Conservation (phyloP, 1,284 basidiomycete species). For the Irpex lacteus region DNA sequence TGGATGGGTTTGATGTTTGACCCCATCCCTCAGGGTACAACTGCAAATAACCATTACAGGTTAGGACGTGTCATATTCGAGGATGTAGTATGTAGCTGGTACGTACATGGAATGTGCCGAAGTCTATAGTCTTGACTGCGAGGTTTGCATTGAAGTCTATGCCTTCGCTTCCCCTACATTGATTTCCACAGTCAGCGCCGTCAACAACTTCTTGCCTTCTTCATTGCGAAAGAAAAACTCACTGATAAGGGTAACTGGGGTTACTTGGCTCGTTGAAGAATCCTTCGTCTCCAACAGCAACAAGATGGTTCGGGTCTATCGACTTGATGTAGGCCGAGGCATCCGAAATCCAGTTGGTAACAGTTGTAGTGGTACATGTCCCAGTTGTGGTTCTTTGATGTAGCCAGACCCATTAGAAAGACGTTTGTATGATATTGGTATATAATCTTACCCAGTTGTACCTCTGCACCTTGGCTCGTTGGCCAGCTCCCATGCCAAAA, state of each 20-base stretch:
- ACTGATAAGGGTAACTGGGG: conserved; percentile 53
- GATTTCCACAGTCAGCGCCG: not conserved
- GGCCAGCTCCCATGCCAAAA: conserved; percentile 37
- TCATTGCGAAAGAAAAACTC: conserved; percentile 16
- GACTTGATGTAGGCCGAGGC: conserved; percentile 35
- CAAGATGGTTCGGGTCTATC: conserved; percentile 34
- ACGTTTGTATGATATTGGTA: not conserved
- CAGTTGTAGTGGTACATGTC: conserved; percentile 29
- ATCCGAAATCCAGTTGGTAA: conserved; percentile 30
- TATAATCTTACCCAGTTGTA: conserved; percentile 25
- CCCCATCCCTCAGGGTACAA: conserved; percentile 50
- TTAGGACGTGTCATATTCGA: conserved; percentile 16
- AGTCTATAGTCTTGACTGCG: conserved; percentile 54
- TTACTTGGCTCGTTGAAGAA: conserved; percentile 53
- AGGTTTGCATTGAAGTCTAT: conserved; percentile 63
- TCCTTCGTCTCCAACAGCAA: conserved; percentile 57
- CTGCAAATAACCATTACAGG: conserved; percentile 25
- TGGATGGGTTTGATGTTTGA: conserved; percentile 38
- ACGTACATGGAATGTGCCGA: conserved; percentile 62
- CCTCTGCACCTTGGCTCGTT: conserved; percentile 39
- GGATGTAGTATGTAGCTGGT: not conserved
- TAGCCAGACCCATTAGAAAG: not conserved
- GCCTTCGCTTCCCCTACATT: conserved; percentile 45
- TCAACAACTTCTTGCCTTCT: no score
- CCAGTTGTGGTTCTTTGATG: conserved; percentile 24